phyloP scores from a whole-genome alignment of 2,329 filamentous ascomycete genomes.

The Clathrospora elynae region DNA sequence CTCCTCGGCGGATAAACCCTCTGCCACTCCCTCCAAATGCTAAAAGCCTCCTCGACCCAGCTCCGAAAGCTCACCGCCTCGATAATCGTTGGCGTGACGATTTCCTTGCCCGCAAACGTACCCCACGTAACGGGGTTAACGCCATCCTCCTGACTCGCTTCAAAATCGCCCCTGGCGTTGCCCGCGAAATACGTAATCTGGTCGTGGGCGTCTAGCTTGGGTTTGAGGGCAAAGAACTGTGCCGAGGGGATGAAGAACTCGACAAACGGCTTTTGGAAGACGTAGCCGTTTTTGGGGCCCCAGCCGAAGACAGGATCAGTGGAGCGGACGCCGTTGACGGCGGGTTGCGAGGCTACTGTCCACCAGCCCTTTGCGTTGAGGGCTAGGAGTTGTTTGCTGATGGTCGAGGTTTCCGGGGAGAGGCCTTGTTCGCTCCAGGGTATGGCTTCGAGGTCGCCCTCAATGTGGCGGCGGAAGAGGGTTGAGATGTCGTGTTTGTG shows the following conservation, averaged over 20 bases:
- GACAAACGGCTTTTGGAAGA: constrained; percentile 98
- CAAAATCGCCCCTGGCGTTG: constrained; percentile 77
- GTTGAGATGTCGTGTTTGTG: constrained; percentile 72
- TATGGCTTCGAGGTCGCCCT: constrained; percentile 77
- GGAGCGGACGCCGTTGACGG: constrained; percentile 83
- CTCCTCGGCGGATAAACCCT: constrained; percentile 80
- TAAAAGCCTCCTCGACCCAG: constrained; percentile 95
- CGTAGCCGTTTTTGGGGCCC: constrained; percentile 90
- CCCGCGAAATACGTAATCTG: constrained; percentile 86
- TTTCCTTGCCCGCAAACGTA: constrained; percentile 93
- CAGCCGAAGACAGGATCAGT: constrained; percentile 84
- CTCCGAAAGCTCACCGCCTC: constrained; percentile 92
- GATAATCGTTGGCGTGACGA: constrained; percentile 94
- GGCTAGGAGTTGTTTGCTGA: constrained; percentile 73
- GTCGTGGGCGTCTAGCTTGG: constrained; percentile 68
- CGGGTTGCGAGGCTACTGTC: constrained; percentile 94
- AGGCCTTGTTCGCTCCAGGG: constrained; percentile 94
- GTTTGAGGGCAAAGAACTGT: constrained; percentile 72
- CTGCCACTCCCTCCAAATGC: constrained; percentile 93
- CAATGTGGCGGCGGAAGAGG: constrained; percentile 81
- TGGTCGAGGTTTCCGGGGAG: constrained; percentile 80
- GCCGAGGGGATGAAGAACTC: constrained; percentile 84
- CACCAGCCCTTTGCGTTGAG: constrained; percentile 89
- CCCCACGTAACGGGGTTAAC: constrained; percentile 98
- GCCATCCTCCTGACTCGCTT: constrained; percentile 66